Evolutionary conservation across 352 stramenopile species (phyloP).

Genomic region (Phytophthora pisi): DNA sequence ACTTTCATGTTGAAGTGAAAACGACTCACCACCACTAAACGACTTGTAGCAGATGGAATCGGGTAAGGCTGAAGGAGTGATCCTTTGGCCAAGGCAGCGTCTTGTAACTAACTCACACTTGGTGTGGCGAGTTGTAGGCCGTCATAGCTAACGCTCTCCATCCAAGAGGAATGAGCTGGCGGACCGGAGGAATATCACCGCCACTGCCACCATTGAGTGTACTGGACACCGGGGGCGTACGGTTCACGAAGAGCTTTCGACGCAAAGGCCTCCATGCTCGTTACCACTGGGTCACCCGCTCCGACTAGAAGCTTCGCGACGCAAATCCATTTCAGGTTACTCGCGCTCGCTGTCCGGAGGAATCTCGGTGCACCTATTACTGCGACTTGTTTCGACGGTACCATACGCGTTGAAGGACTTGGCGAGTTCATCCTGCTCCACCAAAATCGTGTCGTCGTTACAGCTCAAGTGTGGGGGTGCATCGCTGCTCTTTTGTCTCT

Average conservation of each 20-base stretch:
- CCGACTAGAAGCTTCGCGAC: neutral
- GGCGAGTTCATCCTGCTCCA: slow-evolving; percentile 2
- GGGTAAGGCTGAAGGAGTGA: neutral
- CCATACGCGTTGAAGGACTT: neutral
- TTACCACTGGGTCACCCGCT: slow-evolving; percentile 2
- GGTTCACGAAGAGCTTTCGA: neutral
- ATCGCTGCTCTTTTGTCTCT: neutral
- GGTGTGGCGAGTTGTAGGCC: neutral
- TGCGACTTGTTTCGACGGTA: neutral
- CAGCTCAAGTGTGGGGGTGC: neutral
- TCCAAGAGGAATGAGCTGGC: neutral
- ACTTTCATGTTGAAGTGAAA: neutral
- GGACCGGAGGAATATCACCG: neutral
- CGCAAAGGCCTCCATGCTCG: neutral
- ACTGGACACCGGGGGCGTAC: neutral
- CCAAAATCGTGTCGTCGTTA: slow-evolving; percentile 10
- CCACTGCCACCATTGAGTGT: neutral
- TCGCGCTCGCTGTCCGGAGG: slow-evolving; percentile 5
- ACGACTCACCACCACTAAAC: neutral
- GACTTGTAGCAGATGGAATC: neutral
- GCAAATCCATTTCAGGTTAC: neutral
- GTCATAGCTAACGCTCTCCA: neutral
- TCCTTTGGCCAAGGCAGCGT: neutral
- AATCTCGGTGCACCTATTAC: slow-evolving; percentile 9
- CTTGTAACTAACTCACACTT: neutral